Evolutionary conservation across 1,284 basidiomycete species (phyloP).

Genomic region (Cutaneotrichosporon arboriforme): DNA sequence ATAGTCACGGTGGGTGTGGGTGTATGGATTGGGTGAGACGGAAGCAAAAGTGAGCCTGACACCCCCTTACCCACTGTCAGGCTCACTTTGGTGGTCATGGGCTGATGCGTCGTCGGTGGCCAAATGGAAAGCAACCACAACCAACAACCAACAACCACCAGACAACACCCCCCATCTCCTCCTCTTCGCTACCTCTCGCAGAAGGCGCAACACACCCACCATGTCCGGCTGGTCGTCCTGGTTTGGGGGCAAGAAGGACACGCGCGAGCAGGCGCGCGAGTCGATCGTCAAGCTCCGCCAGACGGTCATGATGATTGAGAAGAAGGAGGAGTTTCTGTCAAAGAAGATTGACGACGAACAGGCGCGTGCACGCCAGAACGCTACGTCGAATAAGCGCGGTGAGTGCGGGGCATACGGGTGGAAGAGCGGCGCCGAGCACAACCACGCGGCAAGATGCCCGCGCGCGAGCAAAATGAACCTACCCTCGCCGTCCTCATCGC

Average conservation of each 20-base stretch:
- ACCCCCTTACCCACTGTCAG: too few relatives aligned
- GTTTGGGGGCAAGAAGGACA: slow-evolving; percentile 63
- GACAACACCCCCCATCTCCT: not conserved
- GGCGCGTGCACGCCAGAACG: slow-evolving; percentile 87
- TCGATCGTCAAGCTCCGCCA: slow-evolving; percentile 81
- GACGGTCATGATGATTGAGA: slow-evolving; percentile 93
- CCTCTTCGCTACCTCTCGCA: not conserved
- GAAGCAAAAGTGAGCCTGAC: slow-evolving; percentile 4
- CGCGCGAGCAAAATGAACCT: too few relatives aligned
- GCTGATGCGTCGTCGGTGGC: slow-evolving; percentile 6
- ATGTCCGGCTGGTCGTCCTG: slow-evolving; percentile 86
- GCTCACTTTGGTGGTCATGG: too few relatives aligned
- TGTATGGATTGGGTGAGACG: not conserved
- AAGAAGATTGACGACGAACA: slow-evolving; percentile 96
- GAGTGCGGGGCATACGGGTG: slow-evolving; percentile 42
- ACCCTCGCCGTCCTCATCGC: too few relatives aligned
- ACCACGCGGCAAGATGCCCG: too few relatives aligned
- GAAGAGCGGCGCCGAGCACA: not conserved
- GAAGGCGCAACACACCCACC: slow-evolving; percentile 45
- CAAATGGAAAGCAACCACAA: slow-evolving; percentile 1
- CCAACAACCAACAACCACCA: slow-evolving; percentile 3
- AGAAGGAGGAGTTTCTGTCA: slow-evolving; percentile 96
- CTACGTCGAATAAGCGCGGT: slow-evolving; percentile 91
- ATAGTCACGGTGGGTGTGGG: not conserved
- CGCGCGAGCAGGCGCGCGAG: slow-evolving; percentile 72